These are phyloP conservation scores for Suhomyces taliae DNA, from an alignment of 1,139 yeast species.

Conservation along the genomic window DNA sequence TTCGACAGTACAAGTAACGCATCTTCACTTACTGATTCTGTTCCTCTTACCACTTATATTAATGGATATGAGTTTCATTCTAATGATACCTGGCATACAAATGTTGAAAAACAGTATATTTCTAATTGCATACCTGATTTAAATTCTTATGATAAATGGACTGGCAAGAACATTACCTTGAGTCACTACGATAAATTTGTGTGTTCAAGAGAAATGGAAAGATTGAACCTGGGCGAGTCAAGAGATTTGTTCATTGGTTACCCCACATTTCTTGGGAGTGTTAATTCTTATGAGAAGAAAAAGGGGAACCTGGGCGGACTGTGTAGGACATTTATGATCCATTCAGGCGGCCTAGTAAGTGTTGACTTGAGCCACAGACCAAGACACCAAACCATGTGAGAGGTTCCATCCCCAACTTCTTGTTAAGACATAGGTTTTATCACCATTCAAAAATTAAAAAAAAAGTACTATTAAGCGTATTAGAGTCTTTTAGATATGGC, in stretches of 20 bases:
- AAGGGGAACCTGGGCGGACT: constrained; percentile 5
- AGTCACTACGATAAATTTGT: constrained; percentile 29
- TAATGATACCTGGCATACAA: constrained; percentile 26
- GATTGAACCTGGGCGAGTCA: constrained; percentile 1
- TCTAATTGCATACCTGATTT: constrained; percentile 42
- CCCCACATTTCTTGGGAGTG: constrained; percentile 16
- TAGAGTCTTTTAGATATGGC: no score
- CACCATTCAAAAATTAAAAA: no score
- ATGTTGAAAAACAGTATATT: constrained; percentile 38
- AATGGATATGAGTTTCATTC: constrained; percentile 23
- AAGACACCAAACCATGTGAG: background rate
- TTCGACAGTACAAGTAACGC: constrained; percentile 6
- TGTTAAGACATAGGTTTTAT: no score
- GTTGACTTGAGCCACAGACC: constrained; percentile 2
- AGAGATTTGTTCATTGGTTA: constrained; percentile 21
- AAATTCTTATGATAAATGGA: constrained; percentile 45
- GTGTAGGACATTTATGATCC: constrained; percentile 32
- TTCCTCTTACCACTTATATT: constrained; percentile 13
- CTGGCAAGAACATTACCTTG: constrained; percentile 30
- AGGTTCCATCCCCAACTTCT: no score
- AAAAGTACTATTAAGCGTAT: no score
- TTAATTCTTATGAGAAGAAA: constrained; percentile 13
- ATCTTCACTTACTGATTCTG: constrained; percentile 5
- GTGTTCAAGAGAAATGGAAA: constrained; percentile 11
- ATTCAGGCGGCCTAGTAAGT: constrained; percentile 37